phyloP scores from a whole-genome alignment of 1,284 basidiomycete genomes.

The Afroboletus lepidellus region DNA sequence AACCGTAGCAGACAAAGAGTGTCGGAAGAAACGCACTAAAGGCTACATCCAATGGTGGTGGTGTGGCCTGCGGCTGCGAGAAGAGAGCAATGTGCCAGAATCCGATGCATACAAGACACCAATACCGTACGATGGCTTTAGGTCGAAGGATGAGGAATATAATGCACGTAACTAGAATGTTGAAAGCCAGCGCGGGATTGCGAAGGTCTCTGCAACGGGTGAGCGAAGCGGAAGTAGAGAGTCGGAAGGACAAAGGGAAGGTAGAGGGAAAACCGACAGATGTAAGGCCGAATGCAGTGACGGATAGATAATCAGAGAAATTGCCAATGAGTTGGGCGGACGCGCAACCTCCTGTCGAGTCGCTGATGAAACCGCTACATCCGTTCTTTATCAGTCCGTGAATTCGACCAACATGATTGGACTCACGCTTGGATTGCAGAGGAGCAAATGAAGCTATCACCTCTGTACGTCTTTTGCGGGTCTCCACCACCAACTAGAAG shows the following conservation, averaged over 20 bases:
- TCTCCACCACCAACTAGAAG: constrained; percentile 85
- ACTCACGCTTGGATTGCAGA: constrained; percentile 81
- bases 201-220: constrained; percentile 73
- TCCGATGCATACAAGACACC: constrained; percentile 80
- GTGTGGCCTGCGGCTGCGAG: constrained; percentile 70
- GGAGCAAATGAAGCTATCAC: constrained; percentile 83
- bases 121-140: constrained; percentile 67
- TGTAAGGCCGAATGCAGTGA: constrained; percentile 59
- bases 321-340: constrained; percentile 67
- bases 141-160: constrained; percentile 77
- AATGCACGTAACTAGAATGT: constrained; percentile 62
- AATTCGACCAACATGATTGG: not conserved
- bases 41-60: constrained; percentile 65
- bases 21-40: constrained; percentile 79
- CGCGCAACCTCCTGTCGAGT: constrained; percentile 76
- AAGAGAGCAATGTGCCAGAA: constrained; percentile 86
- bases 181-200: constrained; percentile 66
- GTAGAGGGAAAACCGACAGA: constrained; percentile 73
- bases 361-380: constrained; percentile 63
- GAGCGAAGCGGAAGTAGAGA: constrained; percentile 46
- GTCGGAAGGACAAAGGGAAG: constrained; percentile 65
- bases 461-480: constrained; percentile 67
- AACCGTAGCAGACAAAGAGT: constrained; percentile 76
- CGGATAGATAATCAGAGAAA: constrained; percentile 66
- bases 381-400: constrained; percentile 2